Evolutionary conservation across 805 yeast species (phyloP), one percentile per base, ranked within the genome.

Genomic region (Zygotorulaspora florentina): DNA sequence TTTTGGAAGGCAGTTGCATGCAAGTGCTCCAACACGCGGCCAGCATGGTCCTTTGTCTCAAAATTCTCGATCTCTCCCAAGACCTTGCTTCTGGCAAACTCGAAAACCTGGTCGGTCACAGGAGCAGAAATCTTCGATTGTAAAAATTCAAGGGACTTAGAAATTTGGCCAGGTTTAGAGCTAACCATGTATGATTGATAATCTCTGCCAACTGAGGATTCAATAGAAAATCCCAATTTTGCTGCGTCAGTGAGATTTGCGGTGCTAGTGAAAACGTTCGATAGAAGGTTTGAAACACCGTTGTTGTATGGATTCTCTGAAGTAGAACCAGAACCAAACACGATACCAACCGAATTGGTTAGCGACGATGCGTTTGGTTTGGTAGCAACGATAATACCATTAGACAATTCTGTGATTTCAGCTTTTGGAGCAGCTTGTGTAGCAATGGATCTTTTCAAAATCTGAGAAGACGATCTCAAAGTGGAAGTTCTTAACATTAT

Each of bases 1-100:
- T 88, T 87, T 72, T 86, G 95, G 84, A 81, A 86, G 45, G 95
- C 95, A 51, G 90, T 78, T 50, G 90, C 79, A 62, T 81, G 79
- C 73, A 86, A 76, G 70, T 86, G 95, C 71, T 83, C 87, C 56
- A 81, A 59, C 42, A 82, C 85, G 52, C 69, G 67, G 69, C 73
- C 76, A 45, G 74, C 65, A 50, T 76, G 74, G 57, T 83, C 78
- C 48, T 57, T 66, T 43, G 70, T 64, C 72, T 86, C 95, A 50
- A 83, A 73, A 29, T 67, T 66, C 36, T 72, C 77, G 46, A 83
- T 75, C 51, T 71, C 65, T 16, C 69, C 66, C 45, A 73, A 64
- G 51, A 79, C 74, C 31, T 70, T 59, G 8, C 64, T 65, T 60
- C 81, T 75, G 55, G 76, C 71, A 39, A 70, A 69, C 47, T 68